These are phyloP conservation scores for Fusarium sambucinum DNA, from an alignment of 2,329 filamentous ascomycete genomes.

Conservation along the genomic window DNA sequence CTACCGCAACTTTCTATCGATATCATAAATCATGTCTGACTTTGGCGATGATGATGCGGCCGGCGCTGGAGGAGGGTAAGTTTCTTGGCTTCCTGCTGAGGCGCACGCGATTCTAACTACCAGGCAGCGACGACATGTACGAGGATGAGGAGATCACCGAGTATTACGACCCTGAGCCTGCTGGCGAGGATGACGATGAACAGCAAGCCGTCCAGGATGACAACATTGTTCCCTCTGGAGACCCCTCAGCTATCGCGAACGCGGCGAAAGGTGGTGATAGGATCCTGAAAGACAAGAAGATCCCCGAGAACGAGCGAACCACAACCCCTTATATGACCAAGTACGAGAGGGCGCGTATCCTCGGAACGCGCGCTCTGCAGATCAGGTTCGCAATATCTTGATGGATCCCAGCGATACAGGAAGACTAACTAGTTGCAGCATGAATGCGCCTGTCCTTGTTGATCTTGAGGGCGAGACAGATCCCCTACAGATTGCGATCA, in stretches of 20 bases:
- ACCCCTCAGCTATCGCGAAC: conserved; percentile 70
- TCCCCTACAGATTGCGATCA: conserved; percentile 95
- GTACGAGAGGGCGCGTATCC: conserved; percentile 93
- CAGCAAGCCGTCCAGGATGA: conserved; percentile 67
- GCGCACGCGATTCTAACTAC: conserved; percentile 40
- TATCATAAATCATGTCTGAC: conserved; percentile 72
- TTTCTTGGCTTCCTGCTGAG: conserved; percentile 27
- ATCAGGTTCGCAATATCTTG: conserved; percentile 76
- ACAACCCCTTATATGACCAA: conserved; percentile 99
- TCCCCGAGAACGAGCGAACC: conserved; percentile 85
- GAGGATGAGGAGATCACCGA: conserved; percentile 76
- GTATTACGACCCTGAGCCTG: conserved; percentile 68
- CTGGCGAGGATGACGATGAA: conserved; percentile 64
- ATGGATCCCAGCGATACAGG: not conserved
- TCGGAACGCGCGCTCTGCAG: conserved; percentile 93
- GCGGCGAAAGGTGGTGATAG: conserved; percentile 66
- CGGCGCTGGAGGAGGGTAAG: conserved; percentile 69
- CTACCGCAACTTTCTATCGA: conserved; percentile 5
- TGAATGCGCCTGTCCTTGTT: conserved; percentile 97
- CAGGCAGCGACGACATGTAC: conserved; percentile 74
- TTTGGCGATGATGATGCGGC: conserved; percentile 75
- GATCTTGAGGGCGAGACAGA: conserved; percentile 98
- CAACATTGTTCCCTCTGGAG: conserved; percentile 71
- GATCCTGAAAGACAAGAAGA: conserved; percentile 83
- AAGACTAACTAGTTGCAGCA: conserved; percentile 66